These are phyloP conservation scores for Fusarium kyushuense DNA, from an alignment of 2,329 filamentous ascomycete species.

Conservation along the genomic window DNA sequence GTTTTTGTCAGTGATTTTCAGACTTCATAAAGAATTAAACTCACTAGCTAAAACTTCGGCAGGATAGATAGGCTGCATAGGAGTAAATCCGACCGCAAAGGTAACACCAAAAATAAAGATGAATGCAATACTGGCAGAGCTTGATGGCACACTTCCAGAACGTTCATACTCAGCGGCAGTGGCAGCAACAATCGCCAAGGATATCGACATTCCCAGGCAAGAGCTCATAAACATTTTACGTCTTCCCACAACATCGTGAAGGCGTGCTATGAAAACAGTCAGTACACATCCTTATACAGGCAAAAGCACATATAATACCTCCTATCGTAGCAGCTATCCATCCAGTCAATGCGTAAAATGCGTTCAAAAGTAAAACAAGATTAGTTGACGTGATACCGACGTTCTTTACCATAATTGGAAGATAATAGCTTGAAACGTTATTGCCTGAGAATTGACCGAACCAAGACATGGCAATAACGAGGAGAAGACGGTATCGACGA, in stretches of 20 bases:
- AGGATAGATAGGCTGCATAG: conserved; percentile 22
- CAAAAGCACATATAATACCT: background rate
- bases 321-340: conserved; percentile 19
- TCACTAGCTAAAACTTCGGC: conserved; percentile 15
- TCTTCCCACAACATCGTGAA: conserved; percentile 10
- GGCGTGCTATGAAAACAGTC: background rate
- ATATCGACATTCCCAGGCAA: conserved; percentile 9
- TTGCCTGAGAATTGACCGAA: conserved; percentile 17
- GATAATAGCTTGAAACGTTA: conserved; percentile 19
- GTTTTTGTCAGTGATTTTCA: background rate
- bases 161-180: conserved; percentile 12
- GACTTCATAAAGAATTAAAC: background rate
- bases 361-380: conserved; percentile 10
- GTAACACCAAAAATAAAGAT: conserved; percentile 19
- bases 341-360: conserved; percentile 11
- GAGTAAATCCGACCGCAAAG: conserved; percentile 13
- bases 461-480: conserved; percentile 20
- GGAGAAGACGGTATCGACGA: conserved; percentile 8
- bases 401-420: conserved; percentile 13
- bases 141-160: background rate
- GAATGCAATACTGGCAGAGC: conserved; percentile 16
- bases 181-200: conserved; percentile 8
- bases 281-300: background rate
- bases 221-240: conserved; percentile 24
- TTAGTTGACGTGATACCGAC: conserved; percentile 9